phyloP scores from a whole-genome alignment of 2,329 filamentous ascomycete genomes.

The Neurospora sp. region DNA sequence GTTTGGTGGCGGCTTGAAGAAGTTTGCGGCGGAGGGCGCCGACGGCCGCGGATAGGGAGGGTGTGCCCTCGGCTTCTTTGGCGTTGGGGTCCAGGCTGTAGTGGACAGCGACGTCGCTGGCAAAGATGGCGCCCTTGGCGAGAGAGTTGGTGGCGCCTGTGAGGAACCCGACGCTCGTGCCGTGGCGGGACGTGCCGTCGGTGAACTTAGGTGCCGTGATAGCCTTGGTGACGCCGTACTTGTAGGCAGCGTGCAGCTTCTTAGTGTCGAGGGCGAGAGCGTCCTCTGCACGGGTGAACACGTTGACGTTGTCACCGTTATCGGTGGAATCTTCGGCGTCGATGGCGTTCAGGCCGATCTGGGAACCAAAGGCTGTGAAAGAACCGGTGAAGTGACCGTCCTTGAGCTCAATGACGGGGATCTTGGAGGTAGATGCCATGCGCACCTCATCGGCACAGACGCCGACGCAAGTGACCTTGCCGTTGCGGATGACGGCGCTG shows the following conservation, averaged over 20 bases:
- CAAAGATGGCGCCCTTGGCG: constrained; percentile 41
- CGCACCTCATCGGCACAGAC: constrained; percentile 36
- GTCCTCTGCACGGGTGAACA: constrained; percentile 48
- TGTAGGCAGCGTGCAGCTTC: constrained; percentile 42
- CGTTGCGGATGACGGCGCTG: constrained; percentile 42
- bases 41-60: constrained; percentile 45
- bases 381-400: constrained; percentile 53
- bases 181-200: constrained; percentile 35
- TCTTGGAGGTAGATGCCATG: constrained; percentile 19
- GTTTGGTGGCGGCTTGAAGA: constrained; percentile 36
- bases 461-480: constrained; percentile 48
- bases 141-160: constrained; percentile 39
- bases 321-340: constrained; percentile 45
- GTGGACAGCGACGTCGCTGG: constrained; percentile 45
- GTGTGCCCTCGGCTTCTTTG: constrained; percentile 32
- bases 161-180: constrained; percentile 49
- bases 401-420: constrained; percentile 34
- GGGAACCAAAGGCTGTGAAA: constrained; percentile 51
- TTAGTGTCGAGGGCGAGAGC: constrained; percentile 45
- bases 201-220: constrained; percentile 45
- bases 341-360: constrained; percentile 54
- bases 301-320: constrained; percentile 35
- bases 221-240: constrained; percentile 49
- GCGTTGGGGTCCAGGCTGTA: constrained; percentile 43
- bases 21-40: constrained; percentile 43